Base-by-base conservation (phyloP, 495 filamentous ascomycete genomes). In the Bombardia bombarda region DNA sequence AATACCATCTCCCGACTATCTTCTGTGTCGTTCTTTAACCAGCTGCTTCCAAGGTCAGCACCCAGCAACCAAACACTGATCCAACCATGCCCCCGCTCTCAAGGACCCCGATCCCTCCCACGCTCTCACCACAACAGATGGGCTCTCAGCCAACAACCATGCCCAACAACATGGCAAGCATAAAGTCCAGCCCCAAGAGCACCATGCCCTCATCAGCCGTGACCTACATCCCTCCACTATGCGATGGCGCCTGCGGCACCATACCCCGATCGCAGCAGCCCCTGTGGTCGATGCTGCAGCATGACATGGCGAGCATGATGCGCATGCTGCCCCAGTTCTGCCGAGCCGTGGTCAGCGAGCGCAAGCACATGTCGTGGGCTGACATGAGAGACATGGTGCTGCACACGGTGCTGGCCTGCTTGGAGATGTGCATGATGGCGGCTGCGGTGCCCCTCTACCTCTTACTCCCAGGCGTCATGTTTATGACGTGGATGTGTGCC, bases 171-270 rank as follows among this genome's bases (percentile, higher is more conserved):
- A n/a, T n/a, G n/a, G 25, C 25, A 28, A 28, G 12, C 25, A 28
- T 28, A 12, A 28, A 28, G 25, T 28, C 25, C 25, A 28, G 7
- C 25, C n/a, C n/a, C 24, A 26, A 10, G 5, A 26, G 24, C 26
- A 13, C 9, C 26, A 18, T 31, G 38, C 9, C 38, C 3, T 6
- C 43, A 1, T 23, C 46, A 8, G 38, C 49, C n/a, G 35, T 61
- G 10, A 61, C 55, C 3, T 61, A 56, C 49, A 55, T 61, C 55
- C 60, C 60, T 2, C 50, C 62, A 1, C 47, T 66, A 0, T 60
- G 50, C 38, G 64, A 68, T 38, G 59, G 55, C 4, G 57, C 62
- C 0, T 59, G 55, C 43, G 62, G 65, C 10, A 66, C 62, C 0
- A 54, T 47, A 0, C 61, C 65, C 2, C 57, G 56, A 25, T 48